Evolutionary conservation across 2,329 filamentous ascomycete species (phyloP), one percentile per base, ranked within the genome.

Genomic region (Hymenotorrendiella dingleyae): DNA sequence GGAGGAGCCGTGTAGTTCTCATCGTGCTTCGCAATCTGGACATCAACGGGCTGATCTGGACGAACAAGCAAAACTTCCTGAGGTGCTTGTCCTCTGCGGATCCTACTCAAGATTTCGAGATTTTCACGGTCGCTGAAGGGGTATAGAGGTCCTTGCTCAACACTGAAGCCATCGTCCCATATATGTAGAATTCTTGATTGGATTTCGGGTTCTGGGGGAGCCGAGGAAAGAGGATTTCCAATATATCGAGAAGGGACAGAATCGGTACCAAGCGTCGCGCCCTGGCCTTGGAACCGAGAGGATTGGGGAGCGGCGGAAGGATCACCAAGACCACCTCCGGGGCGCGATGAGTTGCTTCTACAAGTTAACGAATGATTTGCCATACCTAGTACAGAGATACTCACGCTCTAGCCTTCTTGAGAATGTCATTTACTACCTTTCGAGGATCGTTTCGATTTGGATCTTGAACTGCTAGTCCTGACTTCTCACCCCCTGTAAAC

Each of bases 401-500:
- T 39, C 58, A 83, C 80, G 72, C 73, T 62, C 70, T 72, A 1
- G 80, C 81, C 57, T 82, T 80, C 54, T 77, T 72, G 8, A 84
- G 62, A 45, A 84, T 79, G 48, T 83, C 78, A 42, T 72, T 74
- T 51, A 84, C 74, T 44, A 83, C 67, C 52, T 71, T 74, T 55
- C 69, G 68, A 0, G 75, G 67, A 29, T 75, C 73, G 2, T 72
- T 66, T 32, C 64, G 63, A 38, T 70, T 61, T 1, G 80, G 80
- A 54, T 84, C 80, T 56, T 84, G 79, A 19, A 84, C 76, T 17
- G 80, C 81, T 34, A 84, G 63, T 0, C 78, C 81, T 22, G 86
- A 91, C 72, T 93, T 93, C 66, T 91, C 87, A 24, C 87, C 87
- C 39, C 87, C 87, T 16, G 87, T 83, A 63, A 90, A 93, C 49